Evolutionary conservation across 2,329 filamentous ascomycete species (phyloP).

Genomic region (Didymella keratinophila): DNA sequence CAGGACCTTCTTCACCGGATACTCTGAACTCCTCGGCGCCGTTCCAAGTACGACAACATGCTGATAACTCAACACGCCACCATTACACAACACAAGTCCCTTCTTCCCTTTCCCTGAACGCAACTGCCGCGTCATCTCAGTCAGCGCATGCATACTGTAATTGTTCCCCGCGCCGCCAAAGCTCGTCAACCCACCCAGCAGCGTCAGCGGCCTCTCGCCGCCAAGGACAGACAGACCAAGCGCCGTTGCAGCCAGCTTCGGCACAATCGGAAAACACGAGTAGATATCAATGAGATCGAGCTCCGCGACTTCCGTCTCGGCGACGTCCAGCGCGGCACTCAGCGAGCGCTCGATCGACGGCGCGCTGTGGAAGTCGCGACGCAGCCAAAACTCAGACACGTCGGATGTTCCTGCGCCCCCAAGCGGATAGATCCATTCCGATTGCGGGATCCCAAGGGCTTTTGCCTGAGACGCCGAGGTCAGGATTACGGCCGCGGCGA

Average conservation of each 20-base stretch:
- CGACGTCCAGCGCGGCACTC: constrained; percentile 60
- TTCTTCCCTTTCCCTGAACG: constrained; percentile 56
- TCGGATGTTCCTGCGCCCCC: constrained; percentile 70
- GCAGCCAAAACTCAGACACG: constrained; percentile 67
- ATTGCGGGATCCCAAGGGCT: constrained; percentile 62
- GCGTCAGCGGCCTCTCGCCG: constrained; percentile 61
- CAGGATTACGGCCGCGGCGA: constrained; percentile 67
- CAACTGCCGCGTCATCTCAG: constrained; percentile 56
- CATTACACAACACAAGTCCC: constrained; percentile 70
- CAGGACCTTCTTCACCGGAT: constrained; percentile 59
- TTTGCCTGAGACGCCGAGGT: constrained; percentile 65
- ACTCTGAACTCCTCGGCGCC: constrained; percentile 53
- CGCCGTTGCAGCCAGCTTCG: constrained; percentile 70
- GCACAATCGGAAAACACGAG: constrained; percentile 74
- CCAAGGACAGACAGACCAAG: constrained; percentile 61
- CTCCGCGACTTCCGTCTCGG: constrained; percentile 58
- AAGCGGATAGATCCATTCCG: constrained; percentile 69
- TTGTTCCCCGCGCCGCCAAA: constrained; percentile 77
- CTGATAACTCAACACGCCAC: constrained; percentile 71
- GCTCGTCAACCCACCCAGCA: constrained; percentile 71
- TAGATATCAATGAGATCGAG: constrained; percentile 72
- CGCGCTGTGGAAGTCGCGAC: constrained; percentile 65
- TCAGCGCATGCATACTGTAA: constrained; percentile 69
- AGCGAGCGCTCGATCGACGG: constrained; percentile 66
- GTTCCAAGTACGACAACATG: constrained; percentile 67